Percentiles rank a stretch among this genome's conserved stretches.
phyloP scores from a whole-genome alignment of 2,329 filamentous ascomycete species.

The Colletotrichum sp. region DNA sequence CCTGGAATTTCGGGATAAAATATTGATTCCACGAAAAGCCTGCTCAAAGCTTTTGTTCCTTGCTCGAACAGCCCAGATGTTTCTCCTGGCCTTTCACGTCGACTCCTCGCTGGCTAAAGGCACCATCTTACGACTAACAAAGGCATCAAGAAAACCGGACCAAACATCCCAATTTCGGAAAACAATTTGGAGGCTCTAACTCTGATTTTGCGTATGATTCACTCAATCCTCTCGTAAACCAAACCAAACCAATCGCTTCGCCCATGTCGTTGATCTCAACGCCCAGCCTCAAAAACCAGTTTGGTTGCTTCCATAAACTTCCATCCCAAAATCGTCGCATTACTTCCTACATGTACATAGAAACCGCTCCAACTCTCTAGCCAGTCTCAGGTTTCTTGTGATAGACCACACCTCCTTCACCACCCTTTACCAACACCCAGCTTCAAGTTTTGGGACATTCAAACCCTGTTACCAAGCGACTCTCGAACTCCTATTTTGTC shows the following conservation, averaged over 20 bases:
- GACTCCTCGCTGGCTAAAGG: background rate
- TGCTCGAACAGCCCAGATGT: background rate
- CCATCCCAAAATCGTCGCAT: background rate
- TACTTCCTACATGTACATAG: accelerated
- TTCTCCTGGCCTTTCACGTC: background rate
- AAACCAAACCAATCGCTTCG: background rate
- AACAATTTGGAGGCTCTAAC: background rate
- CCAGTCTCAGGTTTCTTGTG: background rate
- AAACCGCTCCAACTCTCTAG: background rate
- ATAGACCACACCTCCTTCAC: accelerated
- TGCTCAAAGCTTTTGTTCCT: background rate
- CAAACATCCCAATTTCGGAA: background rate
- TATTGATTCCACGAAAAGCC: background rate
- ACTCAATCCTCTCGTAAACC: background rate
- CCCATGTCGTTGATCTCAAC: background rate
- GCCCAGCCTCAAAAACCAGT: accelerated
- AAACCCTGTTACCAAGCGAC: background rate
- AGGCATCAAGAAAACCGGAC: accelerated
- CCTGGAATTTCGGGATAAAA: accelerated
- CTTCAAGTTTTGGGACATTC: background rate
- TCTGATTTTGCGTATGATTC: background rate
- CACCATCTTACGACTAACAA: background rate
- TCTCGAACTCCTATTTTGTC: background rate
- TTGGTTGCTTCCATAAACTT: accelerated
- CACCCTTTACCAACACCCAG: accelerated